phyloP scores from a whole-genome alignment of 1,284 basidiomycete genomes.

The Cyathus pygmaeus region DNA sequence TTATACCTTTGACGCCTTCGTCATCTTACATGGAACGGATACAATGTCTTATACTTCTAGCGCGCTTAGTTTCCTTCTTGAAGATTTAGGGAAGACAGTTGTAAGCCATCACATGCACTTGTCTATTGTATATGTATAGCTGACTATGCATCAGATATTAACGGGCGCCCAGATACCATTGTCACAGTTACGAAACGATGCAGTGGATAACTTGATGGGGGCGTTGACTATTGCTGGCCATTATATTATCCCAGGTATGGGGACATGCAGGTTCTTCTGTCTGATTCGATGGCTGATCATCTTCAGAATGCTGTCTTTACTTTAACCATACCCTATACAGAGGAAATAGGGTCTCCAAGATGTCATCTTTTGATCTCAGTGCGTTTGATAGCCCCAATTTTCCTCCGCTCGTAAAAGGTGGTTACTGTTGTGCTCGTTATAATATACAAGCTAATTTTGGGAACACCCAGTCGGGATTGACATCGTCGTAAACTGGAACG shows the following conservation, averaged over 20 bases:
- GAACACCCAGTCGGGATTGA: slow-evolving; percentile 82
- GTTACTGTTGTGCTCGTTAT: slow-evolving; percentile 14
- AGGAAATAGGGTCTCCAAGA: slow-evolving; percentile 88
- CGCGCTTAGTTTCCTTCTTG: slow-evolving; percentile 88
- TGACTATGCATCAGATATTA: slow-evolving; percentile 63
- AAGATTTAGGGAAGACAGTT: slow-evolving; percentile 91
- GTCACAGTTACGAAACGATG: slow-evolving; percentile 89
- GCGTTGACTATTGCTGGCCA: slow-evolving; percentile 89
- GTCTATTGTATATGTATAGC: background rate
- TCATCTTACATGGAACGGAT: slow-evolving; percentile 93
- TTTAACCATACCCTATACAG: slow-evolving; percentile 91
- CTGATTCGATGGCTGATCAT: slow-evolving; percentile 1
- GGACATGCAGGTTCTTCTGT: background rate
- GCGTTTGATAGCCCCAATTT: slow-evolving; percentile 92
- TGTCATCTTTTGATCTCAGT: slow-evolving; percentile 86
- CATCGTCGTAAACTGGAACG: slow-evolving; percentile 87
- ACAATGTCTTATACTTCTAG: slow-evolving; percentile 92
- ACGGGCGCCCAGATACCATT: slow-evolving; percentile 95
- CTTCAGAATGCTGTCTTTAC: slow-evolving; percentile 81
- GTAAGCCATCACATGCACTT: slow-evolving; percentile 47
- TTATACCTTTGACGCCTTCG: slow-evolving; percentile 90
- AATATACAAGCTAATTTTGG: slow-evolving; percentile 3
- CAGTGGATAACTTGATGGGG: slow-evolving; percentile 89
- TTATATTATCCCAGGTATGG: slow-evolving; percentile 86
- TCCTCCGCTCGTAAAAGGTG: slow-evolving; percentile 84